Conservation (phyloP, 2,329 filamentous ascomycete species). For the Aphanoascus verrucosus region DNA sequence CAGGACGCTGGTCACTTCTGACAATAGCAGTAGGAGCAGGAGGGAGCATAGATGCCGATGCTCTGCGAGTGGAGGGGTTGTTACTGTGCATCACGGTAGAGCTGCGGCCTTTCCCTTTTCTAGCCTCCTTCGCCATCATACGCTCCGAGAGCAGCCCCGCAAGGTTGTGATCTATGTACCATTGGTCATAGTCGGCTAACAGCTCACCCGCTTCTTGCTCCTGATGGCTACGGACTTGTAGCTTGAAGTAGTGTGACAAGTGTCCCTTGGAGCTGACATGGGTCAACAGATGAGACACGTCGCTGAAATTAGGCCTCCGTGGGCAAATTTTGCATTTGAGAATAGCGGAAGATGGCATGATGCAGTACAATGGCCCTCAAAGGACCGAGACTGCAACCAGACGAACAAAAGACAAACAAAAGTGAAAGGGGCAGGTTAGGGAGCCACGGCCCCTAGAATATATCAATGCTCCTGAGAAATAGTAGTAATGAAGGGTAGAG, state of each 20-base stretch:
- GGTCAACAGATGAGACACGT: constrained; percentile 82
- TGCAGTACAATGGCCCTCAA: constrained; percentile 4
- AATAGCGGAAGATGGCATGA: constrained; percentile 40
- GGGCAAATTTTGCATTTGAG: constrained; percentile 77
- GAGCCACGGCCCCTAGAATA: constrained; percentile 3
- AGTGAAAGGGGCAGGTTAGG: neutral
- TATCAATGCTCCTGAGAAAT: constrained; percentile 9
- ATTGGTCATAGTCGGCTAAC: constrained; percentile 61
- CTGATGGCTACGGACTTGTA: constrained; percentile 59
- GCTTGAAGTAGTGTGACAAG: constrained; percentile 69
- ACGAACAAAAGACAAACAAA: constrained; percentile 16
- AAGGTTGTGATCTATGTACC: constrained; percentile 65
- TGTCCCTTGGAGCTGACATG: constrained; percentile 92
- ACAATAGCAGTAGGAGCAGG: neutral
- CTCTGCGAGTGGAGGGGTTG: constrained; percentile 2
- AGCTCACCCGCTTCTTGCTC: constrained; percentile 54
- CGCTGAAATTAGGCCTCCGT: constrained; percentile 69
- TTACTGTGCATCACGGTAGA: constrained; percentile 3
- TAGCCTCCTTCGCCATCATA: constrained; percentile 64
- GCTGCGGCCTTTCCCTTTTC: constrained; percentile 37
- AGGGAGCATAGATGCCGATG: constrained; percentile 5
- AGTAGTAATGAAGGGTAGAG: constrained; percentile 8
- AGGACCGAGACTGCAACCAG: neutral
- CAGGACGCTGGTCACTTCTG: neutral
- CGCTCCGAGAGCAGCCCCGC: constrained; percentile 65